Evolutionary conservation across 1,284 basidiomycete genomes (phyloP), one percentile per base, ranked within the genome.

Genomic region (Ceratobasidium theobromae): DNA sequence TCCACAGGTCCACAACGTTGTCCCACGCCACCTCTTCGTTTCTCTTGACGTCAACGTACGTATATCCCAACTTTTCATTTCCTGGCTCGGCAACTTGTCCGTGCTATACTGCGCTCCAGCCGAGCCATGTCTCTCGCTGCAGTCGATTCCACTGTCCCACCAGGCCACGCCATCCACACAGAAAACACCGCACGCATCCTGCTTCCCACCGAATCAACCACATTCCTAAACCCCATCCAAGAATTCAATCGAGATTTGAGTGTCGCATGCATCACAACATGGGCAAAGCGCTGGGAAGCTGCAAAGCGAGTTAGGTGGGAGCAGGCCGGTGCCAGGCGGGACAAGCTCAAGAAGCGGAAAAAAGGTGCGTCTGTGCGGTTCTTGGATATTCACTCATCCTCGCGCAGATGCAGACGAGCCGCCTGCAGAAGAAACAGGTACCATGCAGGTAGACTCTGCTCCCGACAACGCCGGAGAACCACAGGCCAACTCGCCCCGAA

Each of bases 201-300:
- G 66, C 80, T 94, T 9, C 87, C 89, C 0, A 81, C 86, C 49
- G 79, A 78, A 65, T 86, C 91, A 72, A 87, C 90, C 69, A 90
- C 93, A 0, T 99, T 99, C 77, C 79, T 99, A 67, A 99, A 99
- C 75, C 96, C 97, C 1, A 91, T 98, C 5, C 96, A 99, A 74
- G 94, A 99, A 76, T 99, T 98, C 81, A 99, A 99, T 77, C 84
- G 97, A 46, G 96, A 99, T 77, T 77, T 95, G 62, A 94, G 91
- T 70, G 88, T 97, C 35, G 90, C 95, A 5, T 90, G 89, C 69
- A 98, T 99, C 68, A 82, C 84, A 16, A 84, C 87, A 1, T 97
- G 93, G 93, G 86, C 87, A 68, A 87, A 95, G 71, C 80, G 87
- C 46, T 73, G 87, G 69, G 86, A 93, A 74, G 82, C 79, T 70